These are phyloP conservation scores for Sanghuangporus weigelae DNA, from an alignment of 1,284 basidiomycete genomes.

Conservation along the genomic window DNA sequence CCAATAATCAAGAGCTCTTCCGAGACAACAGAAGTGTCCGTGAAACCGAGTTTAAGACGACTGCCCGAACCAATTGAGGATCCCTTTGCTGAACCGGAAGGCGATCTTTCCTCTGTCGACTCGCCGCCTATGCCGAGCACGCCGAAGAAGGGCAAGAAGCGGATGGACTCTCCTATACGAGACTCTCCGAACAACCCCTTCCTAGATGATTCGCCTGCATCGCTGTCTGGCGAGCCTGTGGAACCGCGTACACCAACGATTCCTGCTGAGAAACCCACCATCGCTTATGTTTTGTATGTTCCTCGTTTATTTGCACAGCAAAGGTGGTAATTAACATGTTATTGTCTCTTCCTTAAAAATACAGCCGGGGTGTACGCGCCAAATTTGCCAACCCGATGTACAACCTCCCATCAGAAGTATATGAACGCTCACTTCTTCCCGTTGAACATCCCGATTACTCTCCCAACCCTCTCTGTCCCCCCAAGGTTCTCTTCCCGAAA, in stretches of 20 bases:
- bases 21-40: background rate
- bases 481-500: conserved; percentile 21
- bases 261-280: conserved; percentile 18
- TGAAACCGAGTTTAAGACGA: background rate
- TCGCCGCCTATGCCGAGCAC: conserved; percentile 18
- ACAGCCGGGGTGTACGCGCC: conserved; percentile 22
- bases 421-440: conserved; percentile 20
- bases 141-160: conserved; percentile 17
- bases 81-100: background rate
- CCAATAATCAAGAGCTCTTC: background rate
- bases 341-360: background rate
- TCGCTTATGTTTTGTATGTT: conserved; percentile 22
- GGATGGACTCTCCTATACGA: conserved; percentile 30
- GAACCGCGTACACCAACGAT: conserved; percentile 17
- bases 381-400: conserved; percentile 22
- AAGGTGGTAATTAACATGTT: background rate
- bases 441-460: conserved; percentile 23
- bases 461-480: conserved; percentile 21
- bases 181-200: conserved; percentile 54
- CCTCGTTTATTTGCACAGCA: background rate
- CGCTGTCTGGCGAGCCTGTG: background rate
- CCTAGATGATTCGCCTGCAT: conserved; percentile 28
- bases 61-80: conserved; percentile 1
- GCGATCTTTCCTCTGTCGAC: conserved; percentile 25
- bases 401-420: conserved; percentile 20